Percentiles rank a stretch among this genome's conserved stretches.
Evolutionary conservation across 768 basidiomycete genomes (phyloP).

Genomic region (Serendipita sp.): DNA sequence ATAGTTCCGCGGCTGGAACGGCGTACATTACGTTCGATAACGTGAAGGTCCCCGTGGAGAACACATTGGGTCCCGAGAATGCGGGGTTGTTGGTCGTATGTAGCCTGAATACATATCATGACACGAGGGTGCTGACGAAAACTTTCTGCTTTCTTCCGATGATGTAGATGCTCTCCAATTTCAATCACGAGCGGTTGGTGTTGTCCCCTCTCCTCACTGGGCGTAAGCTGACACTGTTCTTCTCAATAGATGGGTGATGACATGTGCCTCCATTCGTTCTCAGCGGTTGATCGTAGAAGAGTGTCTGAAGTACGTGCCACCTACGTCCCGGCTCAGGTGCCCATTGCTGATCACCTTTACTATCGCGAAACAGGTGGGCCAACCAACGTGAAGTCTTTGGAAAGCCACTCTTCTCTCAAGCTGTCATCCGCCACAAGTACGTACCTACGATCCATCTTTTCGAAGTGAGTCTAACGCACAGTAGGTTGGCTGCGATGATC

Average conservation of each 20-base stretch:
- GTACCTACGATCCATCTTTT: background rate
- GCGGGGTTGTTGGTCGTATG: constrained; percentile 43
- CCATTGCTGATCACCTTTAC: background rate
- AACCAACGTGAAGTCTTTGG: constrained; percentile 66
- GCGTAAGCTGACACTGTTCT: too few species aligned
- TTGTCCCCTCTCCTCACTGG: background rate
- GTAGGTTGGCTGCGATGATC: constrained; percentile 66
- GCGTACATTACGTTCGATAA: constrained; percentile 70
- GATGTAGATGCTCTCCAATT: constrained; percentile 37
- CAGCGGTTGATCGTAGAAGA: constrained; percentile 68
- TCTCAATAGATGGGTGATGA: constrained; percentile 60
- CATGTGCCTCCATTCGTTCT: constrained; percentile 43
- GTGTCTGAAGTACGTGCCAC: constrained; percentile 43
- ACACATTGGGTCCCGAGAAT: constrained; percentile 70
- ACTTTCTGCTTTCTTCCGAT: too few species aligned
- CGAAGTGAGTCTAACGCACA: background rate
- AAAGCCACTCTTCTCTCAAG: constrained; percentile 43
- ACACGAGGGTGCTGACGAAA: background rate
- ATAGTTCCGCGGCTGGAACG: constrained; percentile 78
- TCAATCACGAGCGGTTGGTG: constrained; percentile 60
- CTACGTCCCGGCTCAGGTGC: background rate
- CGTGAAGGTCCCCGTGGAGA: constrained; percentile 72
- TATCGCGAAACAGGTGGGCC: constrained; percentile 41
- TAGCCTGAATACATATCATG: background rate
- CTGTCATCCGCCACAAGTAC: constrained; percentile 70